Evolutionary conservation across 306 rosid genomes (phyloP).

Genomic region (Arachis stenosperma): DNA sequence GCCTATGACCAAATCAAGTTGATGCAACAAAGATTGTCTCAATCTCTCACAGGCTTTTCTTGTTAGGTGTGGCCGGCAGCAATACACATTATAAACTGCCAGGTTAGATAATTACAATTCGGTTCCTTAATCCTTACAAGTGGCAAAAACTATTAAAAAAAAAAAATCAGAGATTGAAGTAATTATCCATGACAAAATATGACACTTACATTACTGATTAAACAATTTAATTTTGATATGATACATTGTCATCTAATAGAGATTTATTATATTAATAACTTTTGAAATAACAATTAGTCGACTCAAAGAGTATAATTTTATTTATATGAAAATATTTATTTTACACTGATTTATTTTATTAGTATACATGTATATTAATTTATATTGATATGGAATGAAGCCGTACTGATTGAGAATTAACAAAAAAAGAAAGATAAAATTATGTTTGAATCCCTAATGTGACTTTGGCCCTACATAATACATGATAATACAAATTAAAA

Average conservation of each 20-base stretch:
- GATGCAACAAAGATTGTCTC: slow-evolving; percentile 22
- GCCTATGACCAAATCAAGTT: not conserved
- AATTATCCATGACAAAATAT: slow-evolving; percentile 16
- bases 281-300: too few relatives aligned
- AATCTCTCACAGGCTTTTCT: not conserved
- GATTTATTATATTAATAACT: too few relatives aligned
- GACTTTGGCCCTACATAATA: slow-evolving; percentile 39
- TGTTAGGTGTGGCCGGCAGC: slow-evolving; percentile 40
- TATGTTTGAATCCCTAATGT: slow-evolving; percentile 10
- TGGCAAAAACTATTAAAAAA: slow-evolving; percentile 14
- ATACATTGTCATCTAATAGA: too few relatives aligned
- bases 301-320: too few relatives aligned
- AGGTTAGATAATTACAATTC: slow-evolving; percentile 17
- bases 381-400: slow-evolving; percentile 15
- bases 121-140: not conserved
- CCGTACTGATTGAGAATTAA: not conserved
- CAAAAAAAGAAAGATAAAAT: not conserved
- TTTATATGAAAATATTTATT: too few relatives aligned
- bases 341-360: too few relatives aligned
- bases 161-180: too few relatives aligned
- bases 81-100: slow-evolving; percentile 15
- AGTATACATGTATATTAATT: not conserved
- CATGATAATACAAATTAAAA: slow-evolving; percentile 32
- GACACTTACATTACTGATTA: not conserved
- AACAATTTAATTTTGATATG: too few relatives aligned